Conservation (phyloP, 352 stramenopile species). For the Pythium monospermum region DNA sequence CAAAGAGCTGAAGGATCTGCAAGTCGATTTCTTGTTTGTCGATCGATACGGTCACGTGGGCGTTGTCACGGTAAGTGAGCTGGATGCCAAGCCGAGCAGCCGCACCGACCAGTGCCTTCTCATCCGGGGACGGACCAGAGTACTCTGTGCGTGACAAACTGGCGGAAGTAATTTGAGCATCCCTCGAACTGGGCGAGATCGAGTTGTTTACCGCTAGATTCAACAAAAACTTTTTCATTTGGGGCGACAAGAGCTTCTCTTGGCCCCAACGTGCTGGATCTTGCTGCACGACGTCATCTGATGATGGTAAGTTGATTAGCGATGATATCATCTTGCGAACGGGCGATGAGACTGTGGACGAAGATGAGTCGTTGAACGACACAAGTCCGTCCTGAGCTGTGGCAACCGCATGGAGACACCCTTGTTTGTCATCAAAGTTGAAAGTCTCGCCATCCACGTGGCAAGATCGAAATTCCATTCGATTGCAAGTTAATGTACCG, state of each 20-base stretch:
- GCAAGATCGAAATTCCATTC: slow-evolving; percentile 92
- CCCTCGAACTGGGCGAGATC: slow-evolving; percentile 21
- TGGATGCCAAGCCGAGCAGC: slow-evolving; percentile 41
- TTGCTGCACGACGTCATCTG: too few species aligned
- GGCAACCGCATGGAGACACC: too few species aligned
- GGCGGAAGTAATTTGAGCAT: background rate
- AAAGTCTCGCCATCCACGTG: slow-evolving; percentile 81
- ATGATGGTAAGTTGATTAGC: too few species aligned
- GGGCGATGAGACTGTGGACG: too few species aligned
- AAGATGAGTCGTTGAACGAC: too few species aligned
- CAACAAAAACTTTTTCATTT: slow-evolving; percentile 36
- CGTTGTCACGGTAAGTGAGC: slow-evolving; percentile 27
- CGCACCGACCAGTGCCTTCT: slow-evolving; percentile 58
- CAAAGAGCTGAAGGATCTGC: slow-evolving; percentile 53
- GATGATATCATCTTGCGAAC: too few species aligned
- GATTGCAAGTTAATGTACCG: slow-evolving; percentile 90
- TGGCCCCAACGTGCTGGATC: too few species aligned
- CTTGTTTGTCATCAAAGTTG: slow-evolving; percentile 29
- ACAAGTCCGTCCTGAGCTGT: too few species aligned
- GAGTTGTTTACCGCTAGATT: slow-evolving; percentile 62
- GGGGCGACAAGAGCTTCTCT: slow-evolving; percentile 25
- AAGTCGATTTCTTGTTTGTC: slow-evolving; percentile 23
- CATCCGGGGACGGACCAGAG: slow-evolving; percentile 75
- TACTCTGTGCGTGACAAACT: slow-evolving; percentile 34
- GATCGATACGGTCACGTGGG: slow-evolving; percentile 20